These are phyloP conservation scores for Ballota nigra DNA, from an alignment of 257 asterid species.

Conservation along the genomic window DNA sequence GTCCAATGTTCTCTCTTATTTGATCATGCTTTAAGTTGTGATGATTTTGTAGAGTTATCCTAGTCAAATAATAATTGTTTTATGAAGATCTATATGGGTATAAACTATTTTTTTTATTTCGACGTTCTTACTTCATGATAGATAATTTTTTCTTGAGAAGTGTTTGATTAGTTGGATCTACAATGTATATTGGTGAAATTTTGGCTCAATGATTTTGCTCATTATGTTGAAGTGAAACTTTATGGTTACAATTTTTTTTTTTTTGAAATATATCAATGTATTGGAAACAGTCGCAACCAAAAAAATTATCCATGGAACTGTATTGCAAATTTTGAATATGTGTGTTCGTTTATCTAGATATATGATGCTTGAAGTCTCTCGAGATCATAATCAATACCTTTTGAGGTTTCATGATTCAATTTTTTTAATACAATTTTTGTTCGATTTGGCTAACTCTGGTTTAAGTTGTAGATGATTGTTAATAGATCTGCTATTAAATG, in stretches of 20 bases:
- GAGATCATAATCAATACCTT: neutral
- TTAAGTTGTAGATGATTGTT: neutral
- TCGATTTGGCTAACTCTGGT: conserved; percentile 1
- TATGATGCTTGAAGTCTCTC: neutral
- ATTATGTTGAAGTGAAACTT: neutral
- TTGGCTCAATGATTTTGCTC: neutral
- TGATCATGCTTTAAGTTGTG: neutral
- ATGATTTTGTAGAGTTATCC: neutral
- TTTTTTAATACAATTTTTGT: neutral
- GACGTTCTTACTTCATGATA: neutral
- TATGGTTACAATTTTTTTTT: neutral
- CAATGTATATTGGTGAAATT: neutral
- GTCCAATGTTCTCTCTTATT: no score
- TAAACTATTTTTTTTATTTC: neutral
- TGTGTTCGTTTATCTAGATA: neutral
- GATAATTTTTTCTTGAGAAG: neutral
- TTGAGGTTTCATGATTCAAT: neutral
- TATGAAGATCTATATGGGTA: neutral
- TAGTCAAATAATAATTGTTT: neutral
- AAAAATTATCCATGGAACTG: neutral
- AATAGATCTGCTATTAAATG: conserved; percentile 2
- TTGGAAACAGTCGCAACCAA: no score
- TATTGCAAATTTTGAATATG: neutral
- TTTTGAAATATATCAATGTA: neutral
- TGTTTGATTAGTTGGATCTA: neutral